A percentile compares a stretch with the other conserved stretches of the same genome.
phyloP scores from a whole-genome alignment of 176 grass and related monocot genomes.

The Ampelocalamus luodianensis region DNA sequence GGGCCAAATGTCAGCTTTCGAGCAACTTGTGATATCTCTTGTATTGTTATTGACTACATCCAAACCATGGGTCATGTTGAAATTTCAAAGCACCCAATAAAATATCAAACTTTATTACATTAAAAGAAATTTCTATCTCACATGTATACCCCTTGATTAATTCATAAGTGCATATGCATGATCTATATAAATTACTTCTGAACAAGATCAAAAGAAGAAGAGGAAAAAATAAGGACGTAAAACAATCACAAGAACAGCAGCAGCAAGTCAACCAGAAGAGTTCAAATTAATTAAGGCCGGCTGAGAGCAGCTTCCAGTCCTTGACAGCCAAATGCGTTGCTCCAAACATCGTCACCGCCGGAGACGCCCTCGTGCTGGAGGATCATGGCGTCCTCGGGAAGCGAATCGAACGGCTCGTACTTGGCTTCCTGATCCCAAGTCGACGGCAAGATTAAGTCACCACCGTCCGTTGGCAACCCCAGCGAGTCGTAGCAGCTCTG shows the following conservation, averaged over 20 bases:
- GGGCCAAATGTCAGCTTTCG: conserved; percentile 28
- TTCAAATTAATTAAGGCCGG: conserved; percentile 26
- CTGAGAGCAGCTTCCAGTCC: conserved; percentile 63
- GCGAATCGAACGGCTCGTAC: conserved; percentile 45
- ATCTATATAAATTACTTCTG: conserved; percentile 47
- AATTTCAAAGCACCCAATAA: conserved; percentile 4
- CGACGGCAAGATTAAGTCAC: conserved; percentile 38
- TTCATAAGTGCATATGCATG: background rate
- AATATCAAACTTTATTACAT: conserved; percentile 32
- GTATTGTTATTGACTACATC: background rate
- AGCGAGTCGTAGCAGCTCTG: conserved; percentile 59
- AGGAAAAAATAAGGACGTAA: background rate
- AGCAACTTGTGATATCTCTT: background rate
- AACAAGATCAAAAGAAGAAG: conserved; percentile 23
- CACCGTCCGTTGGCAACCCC: conserved; percentile 34
- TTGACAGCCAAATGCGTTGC: conserved; percentile 43
- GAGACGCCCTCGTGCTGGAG: conserved; percentile 28
- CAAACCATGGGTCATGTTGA: conserved; percentile 5
- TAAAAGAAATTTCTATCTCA: conserved; percentile 1
- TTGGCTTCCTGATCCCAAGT: conserved; percentile 41
- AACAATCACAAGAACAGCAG: background rate
- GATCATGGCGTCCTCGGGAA: conserved; percentile 44
- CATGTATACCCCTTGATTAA: conserved; percentile 26
- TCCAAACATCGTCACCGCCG: conserved; percentile 48
- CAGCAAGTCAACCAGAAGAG: background rate